Conservation (phyloP, 176 grass and related monocot species). For the Tuctoria greenei region DNA sequence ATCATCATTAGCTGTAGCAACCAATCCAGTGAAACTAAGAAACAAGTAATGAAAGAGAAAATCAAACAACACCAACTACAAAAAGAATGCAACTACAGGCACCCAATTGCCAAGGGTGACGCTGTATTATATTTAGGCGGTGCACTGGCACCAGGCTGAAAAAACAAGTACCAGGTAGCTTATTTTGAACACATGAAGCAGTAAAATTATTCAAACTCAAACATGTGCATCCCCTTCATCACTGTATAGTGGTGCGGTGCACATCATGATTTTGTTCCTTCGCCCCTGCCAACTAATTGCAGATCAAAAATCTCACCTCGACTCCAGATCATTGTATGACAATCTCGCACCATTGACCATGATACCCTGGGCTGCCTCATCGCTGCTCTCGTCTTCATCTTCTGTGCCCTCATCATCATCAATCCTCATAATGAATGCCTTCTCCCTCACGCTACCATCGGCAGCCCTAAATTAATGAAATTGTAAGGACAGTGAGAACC, state of each 20-base stretch:
- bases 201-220: not conserved
- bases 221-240: not conserved
- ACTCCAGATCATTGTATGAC: slow-evolving; percentile 28
- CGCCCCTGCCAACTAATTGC: not conserved
- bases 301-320: slow-evolving; percentile 35
- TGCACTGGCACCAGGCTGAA: not conserved
- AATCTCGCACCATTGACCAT: slow-evolving; percentile 31
- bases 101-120: not conserved
- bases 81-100: not conserved
- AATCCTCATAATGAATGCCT: slow-evolving; percentile 53
- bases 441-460: not conserved
- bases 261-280: not conserved
- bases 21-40: not conserved
- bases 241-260: not conserved
- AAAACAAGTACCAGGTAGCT: not conserved
- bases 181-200: not conserved
- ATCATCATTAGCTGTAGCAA: not conserved
- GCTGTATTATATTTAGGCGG: not conserved
- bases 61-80: not conserved
- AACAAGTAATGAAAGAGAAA: not conserved
- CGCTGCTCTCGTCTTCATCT: slow-evolving; percentile 15
- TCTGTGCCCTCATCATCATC: slow-evolving; percentile 42
- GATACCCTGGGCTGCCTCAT: not conserved
- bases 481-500: not conserved
- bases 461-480: slow-evolving; percentile 33